These are phyloP conservation scores for Acanthamoeba sp. DNA, from an alignment of 208 protist genomes.

Conservation along the genomic window DNA sequence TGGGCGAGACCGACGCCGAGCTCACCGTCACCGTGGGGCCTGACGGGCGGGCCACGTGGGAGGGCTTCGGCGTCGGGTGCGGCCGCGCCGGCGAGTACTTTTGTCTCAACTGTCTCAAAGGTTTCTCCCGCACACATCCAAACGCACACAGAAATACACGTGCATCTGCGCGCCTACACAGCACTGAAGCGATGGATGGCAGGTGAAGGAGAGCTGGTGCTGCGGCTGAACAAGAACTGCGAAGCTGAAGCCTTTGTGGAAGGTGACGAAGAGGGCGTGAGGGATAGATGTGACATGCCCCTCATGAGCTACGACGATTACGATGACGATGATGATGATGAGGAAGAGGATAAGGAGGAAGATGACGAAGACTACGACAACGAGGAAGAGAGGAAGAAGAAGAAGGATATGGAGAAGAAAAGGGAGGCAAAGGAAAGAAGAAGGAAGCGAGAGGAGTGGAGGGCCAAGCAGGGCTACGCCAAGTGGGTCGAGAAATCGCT, in stretches of 20 bases:
- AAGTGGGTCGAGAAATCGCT: not conserved
- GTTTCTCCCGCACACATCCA: not conserved
- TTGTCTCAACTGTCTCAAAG: conserved; percentile 26
- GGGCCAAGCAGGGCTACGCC: not conserved
- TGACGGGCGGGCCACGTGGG: not conserved
- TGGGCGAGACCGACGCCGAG: conserved; percentile 8
- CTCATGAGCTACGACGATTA: not conserved
- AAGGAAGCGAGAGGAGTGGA: not conserved
- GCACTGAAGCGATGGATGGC: not conserved
- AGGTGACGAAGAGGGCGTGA: not conserved
- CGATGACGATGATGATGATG: not conserved
- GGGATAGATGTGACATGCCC: not conserved
- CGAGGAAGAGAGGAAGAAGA: not conserved
- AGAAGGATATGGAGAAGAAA: not conserved
- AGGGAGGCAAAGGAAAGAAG: not conserved
- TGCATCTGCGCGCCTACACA: no score
- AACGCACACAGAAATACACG: not conserved
- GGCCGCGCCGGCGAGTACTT: conserved; percentile 32
- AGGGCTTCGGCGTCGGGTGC: conserved; percentile 17
- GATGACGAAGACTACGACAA: not conserved
- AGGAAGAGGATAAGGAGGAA: not conserved
- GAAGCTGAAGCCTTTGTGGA: not conserved
- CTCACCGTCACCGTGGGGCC: not conserved
- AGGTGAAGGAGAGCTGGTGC: not conserved
- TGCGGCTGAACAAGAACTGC: not conserved